Percentiles rank a stretch among this genome's conserved stretches.
Conservation (phyloP, 345 rosid species). For the Balakata baccata region DNA sequence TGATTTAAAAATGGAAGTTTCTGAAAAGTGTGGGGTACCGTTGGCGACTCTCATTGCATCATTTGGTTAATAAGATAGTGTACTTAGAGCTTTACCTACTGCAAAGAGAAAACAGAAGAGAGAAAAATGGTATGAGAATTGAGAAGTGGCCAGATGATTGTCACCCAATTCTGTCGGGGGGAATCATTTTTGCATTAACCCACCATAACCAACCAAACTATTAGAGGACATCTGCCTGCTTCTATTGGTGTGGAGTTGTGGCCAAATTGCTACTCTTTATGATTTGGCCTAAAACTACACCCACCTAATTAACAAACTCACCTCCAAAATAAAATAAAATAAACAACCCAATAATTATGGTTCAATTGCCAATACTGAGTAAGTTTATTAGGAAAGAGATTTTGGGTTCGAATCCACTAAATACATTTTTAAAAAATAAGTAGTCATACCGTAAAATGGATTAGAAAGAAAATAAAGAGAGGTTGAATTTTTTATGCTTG, state of each 20-base stretch:
- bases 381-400: too few species aligned
- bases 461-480: too few species aligned
- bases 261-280: background rate
- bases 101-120: background rate
- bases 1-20: background rate
- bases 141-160: background rate
- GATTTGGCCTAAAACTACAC: background rate
- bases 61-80: background rate
- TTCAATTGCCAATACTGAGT: background rate
- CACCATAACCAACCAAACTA: background rate
- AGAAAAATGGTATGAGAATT: background rate
- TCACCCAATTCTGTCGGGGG: background rate
- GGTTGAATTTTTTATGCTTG: constrained; percentile 16
- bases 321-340: too few species aligned
- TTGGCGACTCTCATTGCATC: background rate
- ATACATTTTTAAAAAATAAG: too few species aligned
- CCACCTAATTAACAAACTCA: background rate
- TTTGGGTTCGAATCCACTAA: too few species aligned
- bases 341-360: too few species aligned
- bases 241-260: background rate
- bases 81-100: background rate
- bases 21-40: background rate
- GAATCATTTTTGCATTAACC: background rate
- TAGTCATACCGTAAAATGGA: too few species aligned
- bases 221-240: background rate